A percentile compares a stretch with the other conserved stretches of the same genome.
These are phyloP conservation scores for Phytophthora foliorum DNA, from an alignment of 352 stramenopile genomes.

Conservation along the genomic window DNA sequence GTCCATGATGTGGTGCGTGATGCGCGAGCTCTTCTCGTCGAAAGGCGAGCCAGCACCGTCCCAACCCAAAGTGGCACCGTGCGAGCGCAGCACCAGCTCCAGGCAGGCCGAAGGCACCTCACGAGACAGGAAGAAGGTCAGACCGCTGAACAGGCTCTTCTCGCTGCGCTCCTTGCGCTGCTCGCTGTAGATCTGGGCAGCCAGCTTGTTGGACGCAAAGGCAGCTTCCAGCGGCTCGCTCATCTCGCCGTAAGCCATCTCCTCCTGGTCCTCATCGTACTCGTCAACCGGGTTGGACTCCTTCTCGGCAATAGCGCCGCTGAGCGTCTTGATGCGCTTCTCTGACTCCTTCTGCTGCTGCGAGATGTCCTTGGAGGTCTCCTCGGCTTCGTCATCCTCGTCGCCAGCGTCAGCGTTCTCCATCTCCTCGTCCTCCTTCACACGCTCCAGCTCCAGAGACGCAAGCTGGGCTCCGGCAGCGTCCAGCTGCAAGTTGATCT, in stretches of 20 bases:
- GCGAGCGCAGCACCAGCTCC: conserved; percentile 96
- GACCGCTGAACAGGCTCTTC: conserved; percentile 83
- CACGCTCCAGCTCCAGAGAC: conserved; percentile 72
- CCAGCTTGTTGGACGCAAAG: conserved; percentile 85
- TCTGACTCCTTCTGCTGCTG: conserved; percentile 91
- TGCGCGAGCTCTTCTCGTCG: conserved; percentile 88
- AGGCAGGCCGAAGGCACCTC: conserved; percentile 96
- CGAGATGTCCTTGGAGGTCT: conserved; percentile 48
- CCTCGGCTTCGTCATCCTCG: conserved; percentile 40
- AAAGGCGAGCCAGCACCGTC: conserved; percentile 95
- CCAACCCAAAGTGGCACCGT: conserved; percentile 97
- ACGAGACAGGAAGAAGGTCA: conserved; percentile 94
- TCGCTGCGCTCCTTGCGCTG: conserved; percentile 83
- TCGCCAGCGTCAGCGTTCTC: conserved; percentile 40
- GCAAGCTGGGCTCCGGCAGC: conserved; percentile 76
- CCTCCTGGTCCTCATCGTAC: conserved; percentile 80
- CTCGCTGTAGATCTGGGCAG: conserved; percentile 81
- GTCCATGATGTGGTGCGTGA: conserved; percentile 99
- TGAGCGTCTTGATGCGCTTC: conserved; percentile 84
- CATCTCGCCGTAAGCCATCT: conserved; percentile 81
- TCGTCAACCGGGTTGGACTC: conserved; percentile 64
- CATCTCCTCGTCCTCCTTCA: conserved; percentile 47
- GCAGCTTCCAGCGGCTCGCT: conserved; percentile 93
- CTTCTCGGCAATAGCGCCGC: conserved; percentile 47
- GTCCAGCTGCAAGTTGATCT: conserved; percentile 90